These are phyloP conservation scores for Sphenostylis stenocarpa DNA, from an alignment of 306 rosid genomes.

Conservation along the genomic window DNA sequence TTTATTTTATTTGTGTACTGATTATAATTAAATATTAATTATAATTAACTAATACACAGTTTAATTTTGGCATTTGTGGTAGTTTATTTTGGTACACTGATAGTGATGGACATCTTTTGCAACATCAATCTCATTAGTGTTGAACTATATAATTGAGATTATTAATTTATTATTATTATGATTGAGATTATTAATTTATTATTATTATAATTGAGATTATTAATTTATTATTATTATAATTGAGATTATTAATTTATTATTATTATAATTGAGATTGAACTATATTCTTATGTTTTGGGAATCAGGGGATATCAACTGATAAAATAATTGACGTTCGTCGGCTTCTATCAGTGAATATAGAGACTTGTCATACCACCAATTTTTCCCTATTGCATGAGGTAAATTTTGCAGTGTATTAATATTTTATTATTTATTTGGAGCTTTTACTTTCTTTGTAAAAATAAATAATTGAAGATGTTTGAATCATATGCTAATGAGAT, in stretches of 20 bases:
- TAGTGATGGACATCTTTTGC: conserved; percentile 15
- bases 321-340: conserved; percentile 81
- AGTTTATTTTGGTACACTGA: background rate
- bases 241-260: too few relatives aligned
- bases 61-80: background rate
- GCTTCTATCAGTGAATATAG: conserved; percentile 57
- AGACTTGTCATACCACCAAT: conserved; percentile 74
- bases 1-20: background rate
- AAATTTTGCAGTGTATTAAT: too few relatives aligned
- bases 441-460: background rate
- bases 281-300: conserved; percentile 35
- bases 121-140: conserved; percentile 8
- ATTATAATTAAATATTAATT: too few relatives aligned
- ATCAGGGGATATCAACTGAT: conserved; percentile 96
- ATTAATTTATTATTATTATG: background rate
- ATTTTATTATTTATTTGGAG: too few relatives aligned
- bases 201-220: too few relatives aligned
- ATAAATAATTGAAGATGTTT: too few relatives aligned
- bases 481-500: background rate
- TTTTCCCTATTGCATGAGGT: conserved; percentile 88
- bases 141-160: background rate
- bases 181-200: too few relatives aligned
- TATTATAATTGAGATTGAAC: too few relatives aligned
- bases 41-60: background rate
- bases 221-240: too few relatives aligned